Evolutionary conservation across 805 yeast genomes (phyloP), one percentile per base, ranked within the genome.

Genomic region (Debaryomyces tyrocola): DNA sequence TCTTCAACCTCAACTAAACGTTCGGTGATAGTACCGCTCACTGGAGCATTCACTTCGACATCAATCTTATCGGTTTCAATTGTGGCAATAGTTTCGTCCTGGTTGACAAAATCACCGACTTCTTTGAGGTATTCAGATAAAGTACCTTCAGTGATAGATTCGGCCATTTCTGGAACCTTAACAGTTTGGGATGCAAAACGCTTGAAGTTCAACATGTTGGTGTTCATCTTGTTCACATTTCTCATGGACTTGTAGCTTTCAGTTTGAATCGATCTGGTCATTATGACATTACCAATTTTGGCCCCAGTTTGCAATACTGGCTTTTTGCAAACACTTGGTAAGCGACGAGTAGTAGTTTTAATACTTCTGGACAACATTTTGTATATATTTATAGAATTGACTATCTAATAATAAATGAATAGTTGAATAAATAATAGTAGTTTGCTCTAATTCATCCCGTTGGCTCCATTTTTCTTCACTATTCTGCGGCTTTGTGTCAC

Each of bases 11-110:
- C 72, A 54, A 85, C 96, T 59, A 89, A 79, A 47, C 90, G 70
- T 68, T 92, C 96, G 43, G 85, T 83, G 63, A 94, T 76, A 45
- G 90, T 89, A 74, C 99, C 99, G 40, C 92, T 68, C 44, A 89
- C 79, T 51, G 99, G 98, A 6, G 99, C 84, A 66, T 90, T 92
- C 50, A 94, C 98, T 66, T 92, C 96, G 43, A 94, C 95, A 63
- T 94, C 99, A 60, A 94, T 91, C 77, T 94, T 94, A 70, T 94
- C 99, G 41, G 99, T 94, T 75, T 94, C 99, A 59, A 94, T 92
- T 54, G 97, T 91, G 48, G 98, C 98, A 57, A 94, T 77, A 54
- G 87, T 83, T 73, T 92, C 98, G 69, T 92, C 98, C 56, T 74
- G 82, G 48, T 78, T 80, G 46, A 92, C 92, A 59, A 72, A 90